Evolutionary conservation across 306 rosid species (phyloP).

Genomic region (Crataegus laevigata): DNA sequence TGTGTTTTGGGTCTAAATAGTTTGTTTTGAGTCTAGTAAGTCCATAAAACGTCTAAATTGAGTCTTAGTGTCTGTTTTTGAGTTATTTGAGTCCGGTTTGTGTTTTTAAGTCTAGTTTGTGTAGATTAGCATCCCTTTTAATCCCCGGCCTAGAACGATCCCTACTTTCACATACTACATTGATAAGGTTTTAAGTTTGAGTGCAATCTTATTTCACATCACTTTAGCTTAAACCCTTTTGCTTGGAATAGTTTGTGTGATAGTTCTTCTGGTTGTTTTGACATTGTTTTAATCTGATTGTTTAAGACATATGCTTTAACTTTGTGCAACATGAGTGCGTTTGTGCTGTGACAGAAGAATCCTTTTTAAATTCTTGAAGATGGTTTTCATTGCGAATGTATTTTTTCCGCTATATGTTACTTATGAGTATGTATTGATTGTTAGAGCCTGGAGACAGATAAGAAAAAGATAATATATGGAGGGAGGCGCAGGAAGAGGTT

Average conservation of each 20-base stretch:
- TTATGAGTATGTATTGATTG: conserved; percentile 9
- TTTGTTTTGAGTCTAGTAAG: no score
- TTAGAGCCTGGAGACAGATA: conserved; percentile 82
- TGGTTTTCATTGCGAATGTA: neutral
- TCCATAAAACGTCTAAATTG: no score
- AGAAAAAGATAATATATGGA: conserved; percentile 76
- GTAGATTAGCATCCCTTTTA: no score
- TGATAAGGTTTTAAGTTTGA: no score
- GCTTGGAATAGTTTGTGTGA: conserved; percentile 4
- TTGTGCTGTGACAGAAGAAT: neutral
- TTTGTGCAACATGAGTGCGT: neutral
- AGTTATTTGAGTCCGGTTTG: no score
- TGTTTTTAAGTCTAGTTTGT: no score
- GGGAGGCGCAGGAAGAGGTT: conserved; percentile 88
- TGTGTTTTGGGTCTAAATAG: no score
- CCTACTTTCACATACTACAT: no score
- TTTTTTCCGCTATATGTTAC: conserved; percentile 2
- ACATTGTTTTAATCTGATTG: neutral
- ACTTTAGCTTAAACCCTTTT: conserved; percentile 9
- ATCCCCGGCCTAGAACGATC: no score
- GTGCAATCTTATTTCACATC: no score
- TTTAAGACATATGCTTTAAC: neutral
- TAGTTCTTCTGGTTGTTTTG: conserved; percentile 4
- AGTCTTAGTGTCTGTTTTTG: no score
- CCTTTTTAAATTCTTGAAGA: neutral